These are phyloP conservation scores for Stagonosporopsis chrysanthemi DNA, from an alignment of 2,329 filamentous ascomycete genomes.

Conservation along the genomic window DNA sequence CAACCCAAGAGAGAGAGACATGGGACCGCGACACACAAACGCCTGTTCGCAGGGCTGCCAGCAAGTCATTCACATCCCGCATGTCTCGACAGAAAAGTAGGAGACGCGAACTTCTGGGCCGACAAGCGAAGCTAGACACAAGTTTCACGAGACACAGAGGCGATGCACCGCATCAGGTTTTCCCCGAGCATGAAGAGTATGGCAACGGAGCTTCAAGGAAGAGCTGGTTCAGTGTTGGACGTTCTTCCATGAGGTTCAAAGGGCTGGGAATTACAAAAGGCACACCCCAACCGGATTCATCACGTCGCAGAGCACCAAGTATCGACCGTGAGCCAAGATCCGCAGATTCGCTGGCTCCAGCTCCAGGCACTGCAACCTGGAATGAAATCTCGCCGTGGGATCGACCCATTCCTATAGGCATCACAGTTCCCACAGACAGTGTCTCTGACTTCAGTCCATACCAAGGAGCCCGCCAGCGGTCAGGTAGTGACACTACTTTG, in stretches of 20 bases:
- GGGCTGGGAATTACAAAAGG: constrained; percentile 48
- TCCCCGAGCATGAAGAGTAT: constrained; percentile 44
- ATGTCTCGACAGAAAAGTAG: constrained; percentile 61
- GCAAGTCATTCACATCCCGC: constrained; percentile 46
- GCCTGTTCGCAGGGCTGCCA: constrained; percentile 36
- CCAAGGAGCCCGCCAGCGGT: constrained; percentile 46
- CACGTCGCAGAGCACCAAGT: constrained; percentile 25
- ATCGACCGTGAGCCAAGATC: constrained; percentile 37
- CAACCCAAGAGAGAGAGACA: constrained; percentile 23
- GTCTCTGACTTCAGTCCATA: constrained; percentile 51
- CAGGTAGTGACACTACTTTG: constrained; percentile 44
- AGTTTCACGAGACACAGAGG: constrained; percentile 64
- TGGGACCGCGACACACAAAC: constrained; percentile 39
- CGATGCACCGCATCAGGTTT: constrained; percentile 56
- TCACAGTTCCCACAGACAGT: constrained; percentile 67
- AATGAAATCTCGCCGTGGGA: constrained; percentile 71
- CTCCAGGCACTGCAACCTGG: constrained; percentile 42
- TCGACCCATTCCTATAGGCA: constrained; percentile 76
- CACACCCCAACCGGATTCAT: constrained; percentile 38
- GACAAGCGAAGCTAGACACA: constrained; percentile 69
- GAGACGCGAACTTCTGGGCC: constrained; percentile 65
- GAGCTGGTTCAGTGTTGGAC: constrained; percentile 42
- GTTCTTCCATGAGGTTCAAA: constrained; percentile 39
- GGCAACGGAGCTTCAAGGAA: constrained; percentile 34
- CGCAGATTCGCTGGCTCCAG: constrained; percentile 40